Base-by-base conservation (phyloP, 1,139 yeast species). In the Lodderomyces orthopsilosis region DNA sequence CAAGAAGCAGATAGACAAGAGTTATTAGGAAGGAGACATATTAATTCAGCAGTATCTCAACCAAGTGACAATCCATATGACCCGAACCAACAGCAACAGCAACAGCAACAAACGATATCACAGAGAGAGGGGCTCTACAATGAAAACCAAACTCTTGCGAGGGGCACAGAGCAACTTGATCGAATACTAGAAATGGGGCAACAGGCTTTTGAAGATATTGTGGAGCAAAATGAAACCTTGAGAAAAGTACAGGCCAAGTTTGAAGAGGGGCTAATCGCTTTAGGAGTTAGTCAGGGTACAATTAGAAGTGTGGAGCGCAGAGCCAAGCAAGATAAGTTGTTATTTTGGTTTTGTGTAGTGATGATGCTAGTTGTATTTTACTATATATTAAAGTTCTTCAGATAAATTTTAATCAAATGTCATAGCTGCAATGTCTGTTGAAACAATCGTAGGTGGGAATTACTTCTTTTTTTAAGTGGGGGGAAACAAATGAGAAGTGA, bases 131-230 rank as follows among this genome's bases (percentile, higher is more conserved):
- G 95, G 0, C 65, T 88, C 44, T 69, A 77, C 47, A 77, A 82
- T 49, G 97, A 90, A 58, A 74, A 74, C 33, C 77, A 77, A 43
- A 75, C 85, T 7, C 69, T 93, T 45, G 74, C 77, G 22, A 70
- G 88, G 45, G 90, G 96, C 0, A 82, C 86, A 27, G 83, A 81
- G 46, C 96, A 88, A 58, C 67, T 93, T 50, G 98, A 93, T 59
- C 90, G 87, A 51, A 89, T 93, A 40, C 65, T 93, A 42, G 97
- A 88, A 57, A 85, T 89, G 82, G 98, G 97, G 1, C 81, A 85
- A 48, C 78, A 79, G 45, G 90, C 96, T 1, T 77, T 90, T 52
- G 95, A 87, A 42, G 96, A 91, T 57, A 72, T 93, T 24, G 85
- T 87, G 24, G 91, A 85, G 44, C 98, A 93, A 59, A 86, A 88